Percentiles rank a stretch among this genome's conserved stretches.
phyloP scores from a whole-genome alignment of 2,329 filamentous ascomycete species.

The Shiraia sp. region DNA sequence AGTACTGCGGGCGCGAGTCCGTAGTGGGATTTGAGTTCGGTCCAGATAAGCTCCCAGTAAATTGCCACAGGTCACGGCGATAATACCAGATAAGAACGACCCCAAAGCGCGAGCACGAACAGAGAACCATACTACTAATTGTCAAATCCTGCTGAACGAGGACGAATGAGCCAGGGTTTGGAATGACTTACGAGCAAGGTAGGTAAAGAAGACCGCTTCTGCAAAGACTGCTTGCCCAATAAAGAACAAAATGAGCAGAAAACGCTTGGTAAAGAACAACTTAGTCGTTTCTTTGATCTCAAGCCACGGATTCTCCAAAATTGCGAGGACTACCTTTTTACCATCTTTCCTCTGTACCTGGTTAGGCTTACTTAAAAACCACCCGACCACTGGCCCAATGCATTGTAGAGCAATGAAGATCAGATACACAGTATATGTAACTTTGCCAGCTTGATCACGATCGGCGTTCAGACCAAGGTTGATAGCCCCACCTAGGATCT shows the following conservation, averaged over 20 bases:
- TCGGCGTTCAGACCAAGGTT: conserved; percentile 69
- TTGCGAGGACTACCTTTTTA: conserved; percentile 61
- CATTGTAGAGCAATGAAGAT: conserved; percentile 74
- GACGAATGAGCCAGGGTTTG: neutral
- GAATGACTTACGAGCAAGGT: conserved; percentile 51
- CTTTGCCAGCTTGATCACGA: conserved; percentile 62
- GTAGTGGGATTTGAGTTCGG: conserved; percentile 58
- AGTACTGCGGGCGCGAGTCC: conserved; percentile 56
- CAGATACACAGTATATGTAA: conserved; percentile 70
- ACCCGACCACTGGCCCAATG: conserved; percentile 64
- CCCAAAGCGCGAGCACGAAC: conserved; percentile 71
- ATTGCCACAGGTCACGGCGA: conserved; percentile 68
- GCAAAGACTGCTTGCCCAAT: conserved; percentile 73
- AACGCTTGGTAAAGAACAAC: conserved; percentile 64
- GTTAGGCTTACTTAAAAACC: conserved; percentile 64
- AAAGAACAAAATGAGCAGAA: conserved; percentile 67
- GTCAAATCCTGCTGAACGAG: too few relatives aligned
- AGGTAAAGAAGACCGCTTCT: conserved; percentile 75
- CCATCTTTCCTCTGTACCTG: conserved; percentile 70
- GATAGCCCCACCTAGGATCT: conserved; percentile 73
- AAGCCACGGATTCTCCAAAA: conserved; percentile 58
- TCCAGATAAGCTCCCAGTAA: conserved; percentile 69
- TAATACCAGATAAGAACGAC: conserved; percentile 70
- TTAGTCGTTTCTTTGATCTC: conserved; percentile 65
- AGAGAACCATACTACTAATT: conserved; percentile 64